Percentiles rank a stretch among this genome's conserved stretches.
Evolutionary conservation across 1,139 yeast species (phyloP).

Genomic region (Candida tropicalis): DNA sequence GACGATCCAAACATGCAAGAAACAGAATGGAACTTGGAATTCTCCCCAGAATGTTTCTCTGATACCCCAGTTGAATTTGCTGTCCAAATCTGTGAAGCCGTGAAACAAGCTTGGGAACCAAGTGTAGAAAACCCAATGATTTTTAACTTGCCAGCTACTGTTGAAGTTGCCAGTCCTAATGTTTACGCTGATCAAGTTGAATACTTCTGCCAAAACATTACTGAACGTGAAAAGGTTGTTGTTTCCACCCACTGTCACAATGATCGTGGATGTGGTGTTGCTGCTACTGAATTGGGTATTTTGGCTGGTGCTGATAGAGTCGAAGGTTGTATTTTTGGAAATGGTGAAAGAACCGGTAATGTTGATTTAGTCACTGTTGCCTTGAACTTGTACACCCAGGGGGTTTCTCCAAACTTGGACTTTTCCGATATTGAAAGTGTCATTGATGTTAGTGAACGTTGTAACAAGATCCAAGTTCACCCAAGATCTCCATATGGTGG

Average conservation of each 20-base stretch:
- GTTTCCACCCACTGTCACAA: conserved; percentile 95
- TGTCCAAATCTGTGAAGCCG: conserved; percentile 90
- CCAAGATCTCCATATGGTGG: conserved; percentile 98
- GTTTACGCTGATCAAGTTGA: conserved; percentile 97
- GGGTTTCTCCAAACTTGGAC: conserved; percentile 83
- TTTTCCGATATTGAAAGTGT: conserved; percentile 81
- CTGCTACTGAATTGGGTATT: conserved; percentile 92
- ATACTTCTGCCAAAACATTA: conserved; percentile 75
- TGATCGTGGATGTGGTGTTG: conserved; percentile 97
- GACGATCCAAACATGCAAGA: conserved; percentile 75
- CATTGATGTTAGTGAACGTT: conserved; percentile 85
- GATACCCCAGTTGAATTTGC: conserved; percentile 88
- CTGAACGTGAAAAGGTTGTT: conserved; percentile 83
- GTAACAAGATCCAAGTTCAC: conserved; percentile 93
- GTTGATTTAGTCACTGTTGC: conserved; percentile 95
- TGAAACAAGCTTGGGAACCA: conserved; percentile 91
- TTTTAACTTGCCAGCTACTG: conserved; percentile 98
- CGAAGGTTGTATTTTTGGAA: conserved; percentile 96
- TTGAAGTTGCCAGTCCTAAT: conserved; percentile 92
- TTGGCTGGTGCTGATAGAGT: conserved; percentile 98
- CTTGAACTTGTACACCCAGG: conserved; percentile 91
- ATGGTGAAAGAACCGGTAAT: conserved; percentile 98
- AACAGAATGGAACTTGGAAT: conserved; percentile 89
- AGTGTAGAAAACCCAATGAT: conserved; percentile 80
- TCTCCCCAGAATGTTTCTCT: conserved; percentile 93